Percentiles rank a stretch among this genome's conserved stretches.
Evolutionary conservation across 306 rosid genomes (phyloP).

Genomic region (Fragaria iinumae): DNA sequence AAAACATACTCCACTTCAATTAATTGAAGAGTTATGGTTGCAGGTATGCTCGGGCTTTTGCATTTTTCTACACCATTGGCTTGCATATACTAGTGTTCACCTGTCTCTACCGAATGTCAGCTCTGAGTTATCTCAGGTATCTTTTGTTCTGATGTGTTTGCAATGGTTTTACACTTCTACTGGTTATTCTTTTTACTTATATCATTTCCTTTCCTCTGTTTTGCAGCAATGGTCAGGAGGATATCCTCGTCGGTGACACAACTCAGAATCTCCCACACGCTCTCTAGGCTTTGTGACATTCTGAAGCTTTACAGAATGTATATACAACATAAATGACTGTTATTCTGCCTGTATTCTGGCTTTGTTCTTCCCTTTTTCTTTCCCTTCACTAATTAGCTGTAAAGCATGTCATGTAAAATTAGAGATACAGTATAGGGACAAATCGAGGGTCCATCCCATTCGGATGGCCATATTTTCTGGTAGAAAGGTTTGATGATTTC

Average conservation of each 20-base stretch:
- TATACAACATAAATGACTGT: constrained; percentile 11
- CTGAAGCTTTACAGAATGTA: not conserved
- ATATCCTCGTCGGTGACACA: constrained; percentile 48
- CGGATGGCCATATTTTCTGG: not conserved
- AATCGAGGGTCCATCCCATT: not conserved
- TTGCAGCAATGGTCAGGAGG: constrained; percentile 74
- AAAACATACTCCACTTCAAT: not conserved
- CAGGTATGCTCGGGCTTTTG: constrained; percentile 94
- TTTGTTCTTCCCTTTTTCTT: not conserved
- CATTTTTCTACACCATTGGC: constrained; percentile 94
- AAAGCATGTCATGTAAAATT: not conserved
- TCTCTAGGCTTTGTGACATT: constrained; percentile 17
- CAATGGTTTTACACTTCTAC: not conserved
- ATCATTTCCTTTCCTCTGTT: constrained; percentile 5
- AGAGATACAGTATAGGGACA: not conserved
- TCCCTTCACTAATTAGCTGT: not conserved
- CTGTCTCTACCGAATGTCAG: constrained; percentile 95
- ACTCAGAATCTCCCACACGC: constrained; percentile 57
- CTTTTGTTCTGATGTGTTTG: not conserved
- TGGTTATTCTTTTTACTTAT: constrained; percentile 4
- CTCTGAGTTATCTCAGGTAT: constrained; percentile 88
- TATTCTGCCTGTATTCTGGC: not conserved
- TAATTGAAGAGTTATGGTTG: constrained; percentile 16
- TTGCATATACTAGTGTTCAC: constrained; percentile 87
- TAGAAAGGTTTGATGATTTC: not conserved